Conservation (phyloP, 225 moss, liverwort and hornwort genomes). For the Sphagnum tenellum region DNA sequence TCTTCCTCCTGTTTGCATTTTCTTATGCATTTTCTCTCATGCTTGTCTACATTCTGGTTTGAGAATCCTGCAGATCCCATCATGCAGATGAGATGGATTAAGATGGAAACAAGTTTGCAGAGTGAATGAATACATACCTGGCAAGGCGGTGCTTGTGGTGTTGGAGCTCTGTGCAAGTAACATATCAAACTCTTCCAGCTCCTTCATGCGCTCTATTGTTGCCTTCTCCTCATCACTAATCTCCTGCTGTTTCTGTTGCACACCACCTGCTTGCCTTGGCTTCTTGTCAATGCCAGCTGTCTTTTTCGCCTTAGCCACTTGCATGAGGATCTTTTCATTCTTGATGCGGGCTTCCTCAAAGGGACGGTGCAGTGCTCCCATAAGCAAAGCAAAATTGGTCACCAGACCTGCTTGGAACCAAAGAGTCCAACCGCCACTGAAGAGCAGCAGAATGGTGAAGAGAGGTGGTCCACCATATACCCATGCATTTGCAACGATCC, state of each 20-base stretch:
- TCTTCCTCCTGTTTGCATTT: no score
- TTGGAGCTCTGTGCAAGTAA: constrained; percentile 39
- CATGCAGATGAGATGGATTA: no score
- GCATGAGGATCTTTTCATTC: constrained; percentile 54
- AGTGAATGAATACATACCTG: constrained; percentile 13
- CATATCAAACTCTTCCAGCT: constrained; percentile 64
- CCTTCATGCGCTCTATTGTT: constrained; percentile 36
- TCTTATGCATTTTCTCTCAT: no score
- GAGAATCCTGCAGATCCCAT: no score
- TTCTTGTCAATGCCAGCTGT: constrained; percentile 27
- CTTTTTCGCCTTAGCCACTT: constrained; percentile 22
- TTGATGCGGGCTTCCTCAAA: constrained; percentile 61
- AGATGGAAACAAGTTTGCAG: not conserved
- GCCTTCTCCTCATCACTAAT: constrained; percentile 52
- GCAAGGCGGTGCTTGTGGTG: constrained; percentile 7
- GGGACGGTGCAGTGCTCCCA: constrained; percentile 55
- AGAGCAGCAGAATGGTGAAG: constrained; percentile 36
- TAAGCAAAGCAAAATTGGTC: constrained; percentile 40
- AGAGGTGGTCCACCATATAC: constrained; percentile 52
- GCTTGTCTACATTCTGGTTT: no score
- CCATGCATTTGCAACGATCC: constrained; percentile 47
- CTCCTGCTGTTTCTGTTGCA: constrained; percentile 25
- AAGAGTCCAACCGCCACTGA: constrained; percentile 41
- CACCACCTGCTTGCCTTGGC: not conserved
- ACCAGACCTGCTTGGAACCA: constrained; percentile 38